Percentiles rank a stretch among this genome's conserved stretches.
phyloP scores from a whole-genome alignment of 2,329 filamentous ascomycete genomes.

The Sporothrix pallida region DNA sequence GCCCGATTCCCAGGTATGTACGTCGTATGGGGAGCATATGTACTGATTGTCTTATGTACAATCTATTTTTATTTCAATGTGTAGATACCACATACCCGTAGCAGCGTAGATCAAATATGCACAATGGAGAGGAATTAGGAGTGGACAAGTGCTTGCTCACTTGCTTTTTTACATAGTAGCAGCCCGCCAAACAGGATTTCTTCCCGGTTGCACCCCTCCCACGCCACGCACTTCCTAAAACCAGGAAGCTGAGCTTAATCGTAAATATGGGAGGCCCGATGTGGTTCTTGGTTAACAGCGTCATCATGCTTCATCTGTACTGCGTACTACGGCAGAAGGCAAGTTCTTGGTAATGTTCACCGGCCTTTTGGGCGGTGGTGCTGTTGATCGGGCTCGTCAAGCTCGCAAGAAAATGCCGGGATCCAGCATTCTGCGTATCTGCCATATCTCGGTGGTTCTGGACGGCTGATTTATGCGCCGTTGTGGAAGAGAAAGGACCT shows the following conservation, averaged over 20 bases:
- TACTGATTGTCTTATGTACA: not conserved
- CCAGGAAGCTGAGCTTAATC: slow-evolving; percentile 2
- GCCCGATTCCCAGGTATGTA: not conserved
- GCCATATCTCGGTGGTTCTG: too few relatives aligned
- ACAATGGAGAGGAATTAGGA: not conserved
- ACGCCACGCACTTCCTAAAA: slow-evolving; percentile 4
- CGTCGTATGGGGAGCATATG: not conserved
- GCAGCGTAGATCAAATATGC: slow-evolving; percentile 5
- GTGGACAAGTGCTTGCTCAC: not conserved
- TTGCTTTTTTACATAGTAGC: not conserved
- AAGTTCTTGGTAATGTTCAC: not conserved
- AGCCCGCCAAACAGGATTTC: slow-evolving; percentile 23
- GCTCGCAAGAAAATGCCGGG: too few relatives aligned
- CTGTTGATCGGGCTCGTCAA: not conserved
- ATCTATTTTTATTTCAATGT: slow-evolving; percentile 27
- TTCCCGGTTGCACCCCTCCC: slow-evolving; percentile 1
- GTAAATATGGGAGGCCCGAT: not conserved
- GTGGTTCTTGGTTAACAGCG: not conserved
- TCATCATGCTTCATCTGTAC: not conserved
- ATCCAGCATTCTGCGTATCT: too few relatives aligned
- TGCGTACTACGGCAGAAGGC: too few relatives aligned
- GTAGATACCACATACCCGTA: slow-evolving; percentile 12
- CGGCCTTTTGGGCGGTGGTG: not conserved
- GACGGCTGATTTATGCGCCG: too few relatives aligned
- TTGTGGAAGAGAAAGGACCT: slow-evolving; percentile 16